Base-by-base conservation (phyloP, 768 basidiomycete species). In the Gloeophyllum trabeum region DNA sequence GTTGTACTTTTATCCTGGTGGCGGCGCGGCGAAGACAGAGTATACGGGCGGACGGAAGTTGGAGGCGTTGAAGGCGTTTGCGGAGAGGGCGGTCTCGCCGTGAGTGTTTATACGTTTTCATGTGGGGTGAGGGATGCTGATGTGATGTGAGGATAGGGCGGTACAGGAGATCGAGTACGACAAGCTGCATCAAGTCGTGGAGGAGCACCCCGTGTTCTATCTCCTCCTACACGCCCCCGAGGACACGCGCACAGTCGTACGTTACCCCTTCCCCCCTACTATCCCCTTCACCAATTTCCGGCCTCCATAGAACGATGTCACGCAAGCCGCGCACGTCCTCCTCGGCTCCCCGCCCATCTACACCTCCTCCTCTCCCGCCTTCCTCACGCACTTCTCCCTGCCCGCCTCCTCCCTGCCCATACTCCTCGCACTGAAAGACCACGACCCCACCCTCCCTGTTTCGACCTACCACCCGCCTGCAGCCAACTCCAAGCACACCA, bases 21-120 rank as follows among this genome's bases (percentile, higher is more conserved):
- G 58, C 3, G 70, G 73, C 5, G 79, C 70, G 2, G 61, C 65
- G 2, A 74, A 67, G 55, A 75, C 76, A 1, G 91, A 94, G 46
- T 94, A 94, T 52, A 71, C 61, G 1, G 82, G 85, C 20, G 74
- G 76, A 1, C 61, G 94, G 34, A 80, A 75, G 41, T 57, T 94
- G 1, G 76, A 81, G 3, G 73, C 79, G 34, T 63, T 99, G 50
- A 69, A 73, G 48, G 62, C 67, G 0, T 99, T 91, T 57, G 76
- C 81, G 0, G 73, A 79, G 50, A 87, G 81, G 56, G 85, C 88
- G 0, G 68, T 74, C 23, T 68, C 75, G 4, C 72, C 79, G 86
- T 91, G 51, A 53, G 85, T 67, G 4, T 21, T 37, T 7, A 7
- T n/a, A n/a, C 16, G 28, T 32, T n/a, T 20, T 32, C 13, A 40